Base-by-base conservation (phyloP, 2,329 filamentous ascomycete genomes). In the Thielaviopsis euricoi region DNA sequence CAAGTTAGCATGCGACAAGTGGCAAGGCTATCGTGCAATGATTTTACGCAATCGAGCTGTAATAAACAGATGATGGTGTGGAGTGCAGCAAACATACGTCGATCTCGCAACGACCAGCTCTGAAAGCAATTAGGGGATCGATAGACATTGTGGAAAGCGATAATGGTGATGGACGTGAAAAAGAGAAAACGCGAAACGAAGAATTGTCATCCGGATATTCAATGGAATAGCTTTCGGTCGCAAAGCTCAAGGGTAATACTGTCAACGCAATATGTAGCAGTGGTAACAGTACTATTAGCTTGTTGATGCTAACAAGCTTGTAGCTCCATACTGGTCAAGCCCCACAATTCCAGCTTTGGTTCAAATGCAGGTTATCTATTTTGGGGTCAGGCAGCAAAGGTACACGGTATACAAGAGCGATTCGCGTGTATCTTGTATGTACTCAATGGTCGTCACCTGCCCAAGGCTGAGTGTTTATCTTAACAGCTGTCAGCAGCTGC, bases 81-180 rank as follows among this genome's bases (percentile, higher is more conserved):
- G 25, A 55, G 29, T 29, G 22, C 13, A 6, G 48, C 15, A 37
- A 17, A 58, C 85, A 68, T 74, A 95, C 89, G 69, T 90, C 84
- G 61, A 91, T 70, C 56, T 93, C 83, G 73, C 91, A 97, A 70
- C 81, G 81, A 71, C 91, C 91, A 63, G 91, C 91, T 78, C 95
- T 96, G 80, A 97, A 97, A 17, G 89, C 95, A 69, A 97, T 90
- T 67, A 95, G 80, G 33, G 91, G 89, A 64, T 78, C 71, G 71
- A 88, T 83, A 62, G 90, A 88, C 89, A 95, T 96, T 63, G 61
- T 74, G 22, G 40, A 12, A 13, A 29, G 62, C 63, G 58, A 21
- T 25, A n/a, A 19, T 46, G 43, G 23, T 19, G 26, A 25, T n/a
- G n/a, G n/a, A n/a, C n/a, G n/a, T n/a, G n/a, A n/a, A n/a, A n/a